phyloP scores from a whole-genome alignment of 345 rosid genomes.

The Citrus trifoliata region DNA sequence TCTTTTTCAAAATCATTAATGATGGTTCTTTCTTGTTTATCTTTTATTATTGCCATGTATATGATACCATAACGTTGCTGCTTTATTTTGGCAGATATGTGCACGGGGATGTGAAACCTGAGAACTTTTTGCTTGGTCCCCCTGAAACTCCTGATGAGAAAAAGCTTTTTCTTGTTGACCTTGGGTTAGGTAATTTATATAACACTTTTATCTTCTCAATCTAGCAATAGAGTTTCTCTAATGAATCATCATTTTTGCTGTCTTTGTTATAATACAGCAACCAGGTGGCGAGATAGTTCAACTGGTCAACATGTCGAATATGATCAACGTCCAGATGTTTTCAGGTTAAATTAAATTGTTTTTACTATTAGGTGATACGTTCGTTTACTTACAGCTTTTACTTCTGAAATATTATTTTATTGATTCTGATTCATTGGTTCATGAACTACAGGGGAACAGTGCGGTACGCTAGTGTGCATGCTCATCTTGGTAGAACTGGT shows the following conservation, averaged over 20 bases:
- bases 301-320: slow-evolving; percentile 90
- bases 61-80: slow-evolving; percentile 13
- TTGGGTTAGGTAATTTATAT: slow-evolving; percentile 69
- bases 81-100: slow-evolving; percentile 61
- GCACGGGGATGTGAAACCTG: slow-evolving; percentile 98
- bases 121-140: slow-evolving; percentile 91
- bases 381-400: not conserved
- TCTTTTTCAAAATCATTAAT: not conserved
- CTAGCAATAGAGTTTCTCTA: not conserved
- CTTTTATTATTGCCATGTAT: not conserved
- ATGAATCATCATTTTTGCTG: slow-evolving; percentile 9
- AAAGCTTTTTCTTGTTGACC: slow-evolving; percentile 88
- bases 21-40: not conserved
- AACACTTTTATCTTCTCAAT: not conserved
- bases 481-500: slow-evolving; percentile 96
- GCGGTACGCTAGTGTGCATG: slow-evolving; percentile 96
- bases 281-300: slow-evolving; percentile 80
- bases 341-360: slow-evolving; percentile 45
- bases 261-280: slow-evolving; percentile 49
- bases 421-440: slow-evolving; percentile 12
- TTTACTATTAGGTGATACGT: not conserved
- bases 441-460: slow-evolving; percentile 77
- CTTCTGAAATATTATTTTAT: not conserved
- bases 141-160: slow-evolving; percentile 83
- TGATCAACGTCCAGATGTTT: slow-evolving; percentile 98